Conservation (phyloP, 2,329 filamentous ascomycete genomes). For the Lachnellula arida region DNA sequence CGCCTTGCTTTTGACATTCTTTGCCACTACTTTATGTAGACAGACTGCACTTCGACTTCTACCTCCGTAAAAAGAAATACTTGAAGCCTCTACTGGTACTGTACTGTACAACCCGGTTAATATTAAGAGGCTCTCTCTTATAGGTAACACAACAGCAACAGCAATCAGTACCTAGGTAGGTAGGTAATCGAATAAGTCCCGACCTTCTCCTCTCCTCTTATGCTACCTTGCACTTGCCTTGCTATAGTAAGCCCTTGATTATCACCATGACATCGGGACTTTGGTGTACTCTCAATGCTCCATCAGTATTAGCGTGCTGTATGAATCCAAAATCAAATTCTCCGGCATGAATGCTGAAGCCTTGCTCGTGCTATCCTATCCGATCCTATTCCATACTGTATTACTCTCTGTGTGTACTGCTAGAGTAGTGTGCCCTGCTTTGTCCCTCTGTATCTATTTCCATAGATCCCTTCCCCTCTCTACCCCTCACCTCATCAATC, state of each 20-base stretch:
- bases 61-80: not conserved
- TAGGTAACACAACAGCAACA: not conserved
- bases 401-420: not conserved
- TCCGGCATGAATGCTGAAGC: not conserved
- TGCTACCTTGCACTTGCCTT: not conserved
- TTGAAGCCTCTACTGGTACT: not conserved
- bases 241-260: not conserved
- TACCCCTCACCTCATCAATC: not conserved
- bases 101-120: not conserved
- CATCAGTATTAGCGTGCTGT: not conserved
- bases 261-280: not conserved
- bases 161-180: not conserved
- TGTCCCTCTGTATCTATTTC: not conserved
- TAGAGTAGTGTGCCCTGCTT: not conserved
- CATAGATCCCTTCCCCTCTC: not conserved
- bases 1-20: not conserved
- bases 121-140: not conserved
- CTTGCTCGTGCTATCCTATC: too few relatives aligned
- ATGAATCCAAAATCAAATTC: not conserved
- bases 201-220: not conserved
- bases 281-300: not conserved
- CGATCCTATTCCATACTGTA: not conserved
- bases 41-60: not conserved
- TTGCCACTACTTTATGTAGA: not conserved
- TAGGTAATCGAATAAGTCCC: not conserved